A percentile compares a stretch with the other conserved stretches of the same genome.
These are phyloP conservation scores for Xylariaceae sp. DNA, from an alignment of 2,329 filamentous ascomycete genomes.

Conservation along the genomic window DNA sequence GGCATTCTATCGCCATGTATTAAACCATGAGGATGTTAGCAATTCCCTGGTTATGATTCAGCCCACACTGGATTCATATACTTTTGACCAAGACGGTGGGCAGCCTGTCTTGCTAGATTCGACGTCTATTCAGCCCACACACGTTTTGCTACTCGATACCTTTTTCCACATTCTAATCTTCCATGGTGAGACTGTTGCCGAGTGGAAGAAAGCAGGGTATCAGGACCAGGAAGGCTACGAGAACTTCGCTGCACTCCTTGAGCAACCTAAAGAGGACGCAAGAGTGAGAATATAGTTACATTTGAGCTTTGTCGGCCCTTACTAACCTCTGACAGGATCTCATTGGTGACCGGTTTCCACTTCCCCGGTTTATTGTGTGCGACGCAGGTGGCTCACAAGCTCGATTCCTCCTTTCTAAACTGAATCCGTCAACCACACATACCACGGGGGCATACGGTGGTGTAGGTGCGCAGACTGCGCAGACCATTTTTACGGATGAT, in stretches of 20 bases:
- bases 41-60: slow-evolving; percentile 99
- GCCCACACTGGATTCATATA: slow-evolving; percentile 94
- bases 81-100: slow-evolving; percentile 89
- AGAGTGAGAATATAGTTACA: slow-evolving; percentile 55
- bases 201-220: slow-evolving; percentile 97
- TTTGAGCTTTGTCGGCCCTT: slow-evolving; percentile 2
- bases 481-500: slow-evolving; percentile 99
- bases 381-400: slow-evolving; percentile 98
- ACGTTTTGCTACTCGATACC: slow-evolving; percentile 90
- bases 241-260: slow-evolving; percentile 83
- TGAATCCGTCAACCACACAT: slow-evolving; percentile 96
- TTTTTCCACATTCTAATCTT: slow-evolving; percentile 99
- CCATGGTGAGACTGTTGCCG: slow-evolving; percentile 95
- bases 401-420: slow-evolving; percentile 91
- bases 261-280: slow-evolving; percentile 94
- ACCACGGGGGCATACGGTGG: slow-evolving; percentile 90
- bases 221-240: slow-evolving; percentile 98
- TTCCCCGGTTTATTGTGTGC: slow-evolving; percentile 96
- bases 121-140: slow-evolving; percentile 89
- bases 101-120: slow-evolving; percentile 94
- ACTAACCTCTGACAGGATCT: slow-evolving; percentile 61
- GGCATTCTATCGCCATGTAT: slow-evolving; percentile 94
- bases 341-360: slow-evolving; percentile 95
- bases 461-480: slow-evolving; percentile 76
- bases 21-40: slow-evolving; percentile 95